Conservation (phyloP, 83 land plant species). For the Thuja plicata region DNA sequence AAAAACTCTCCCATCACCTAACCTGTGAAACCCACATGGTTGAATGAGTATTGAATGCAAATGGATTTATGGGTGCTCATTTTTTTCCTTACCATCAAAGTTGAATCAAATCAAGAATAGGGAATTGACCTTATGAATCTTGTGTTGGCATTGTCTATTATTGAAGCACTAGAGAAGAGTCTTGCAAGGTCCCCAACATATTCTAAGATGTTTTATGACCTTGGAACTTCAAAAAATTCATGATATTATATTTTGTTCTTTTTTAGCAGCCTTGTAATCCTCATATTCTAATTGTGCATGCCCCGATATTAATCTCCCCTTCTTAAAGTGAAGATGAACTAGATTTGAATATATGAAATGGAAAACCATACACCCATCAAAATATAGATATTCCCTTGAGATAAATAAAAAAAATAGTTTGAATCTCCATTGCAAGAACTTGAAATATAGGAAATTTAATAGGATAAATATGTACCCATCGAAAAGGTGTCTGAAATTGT, state of each 20-base stretch:
- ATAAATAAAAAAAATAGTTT: too few relatives aligned
- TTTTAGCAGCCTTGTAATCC: conserved; percentile 69
- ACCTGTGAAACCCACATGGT: conserved; percentile 14
- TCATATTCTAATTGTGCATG: conserved; percentile 83
- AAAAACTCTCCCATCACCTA: conserved; percentile 69
- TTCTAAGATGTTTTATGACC: conserved; percentile 34
- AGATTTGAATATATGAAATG: too few relatives aligned
- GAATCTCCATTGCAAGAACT: too few relatives aligned
- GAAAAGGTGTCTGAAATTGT: conserved; percentile 77
- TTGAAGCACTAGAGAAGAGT: conserved; percentile 69
- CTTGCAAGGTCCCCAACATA: conserved; percentile 50
- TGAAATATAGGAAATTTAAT: too few relatives aligned
- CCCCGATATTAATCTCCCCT: conserved; percentile 29
- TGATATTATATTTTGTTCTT: conserved; percentile 53
- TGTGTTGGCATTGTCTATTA: conserved; percentile 80
- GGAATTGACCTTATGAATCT: conserved; percentile 8
- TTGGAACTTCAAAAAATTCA: conserved; percentile 75
- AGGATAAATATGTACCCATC: too few relatives aligned
- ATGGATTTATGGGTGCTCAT: too few relatives aligned
- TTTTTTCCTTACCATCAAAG: too few relatives aligned
- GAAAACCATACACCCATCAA: too few relatives aligned
- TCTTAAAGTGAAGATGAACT: too few relatives aligned
- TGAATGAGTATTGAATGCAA: not conserved
- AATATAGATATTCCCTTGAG: too few relatives aligned
- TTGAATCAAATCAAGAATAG: not conserved